phyloP scores from a whole-genome alignment of 2,329 filamentous ascomycete genomes.

The Rhinocladiella mackenziei region DNA sequence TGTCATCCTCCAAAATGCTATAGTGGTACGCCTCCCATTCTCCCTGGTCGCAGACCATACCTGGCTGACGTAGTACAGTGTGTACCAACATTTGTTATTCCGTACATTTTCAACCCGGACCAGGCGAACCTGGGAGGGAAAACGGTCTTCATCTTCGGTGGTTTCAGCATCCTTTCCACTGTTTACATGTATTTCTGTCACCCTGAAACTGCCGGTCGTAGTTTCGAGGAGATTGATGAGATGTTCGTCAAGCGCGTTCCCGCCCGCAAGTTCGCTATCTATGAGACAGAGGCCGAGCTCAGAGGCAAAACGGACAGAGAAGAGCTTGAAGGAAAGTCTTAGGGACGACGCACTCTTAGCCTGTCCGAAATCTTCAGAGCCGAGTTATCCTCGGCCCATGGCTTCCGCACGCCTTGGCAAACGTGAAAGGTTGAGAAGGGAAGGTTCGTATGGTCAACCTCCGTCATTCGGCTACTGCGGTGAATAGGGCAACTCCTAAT shows the following conservation, averaged over 20 bases:
- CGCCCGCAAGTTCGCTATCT: background rate
- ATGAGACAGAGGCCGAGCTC: too few species aligned
- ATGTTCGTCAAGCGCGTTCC: background rate
- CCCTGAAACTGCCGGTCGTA: slow-evolving; percentile 12
- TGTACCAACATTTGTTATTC: slow-evolving; percentile 40
- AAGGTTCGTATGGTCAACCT: too few species aligned
- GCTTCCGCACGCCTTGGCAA: too few species aligned
- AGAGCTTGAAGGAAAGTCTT: too few species aligned
- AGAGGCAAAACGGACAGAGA: too few species aligned
- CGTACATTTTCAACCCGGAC: slow-evolving; percentile 36
- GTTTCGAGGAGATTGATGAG: background rate
- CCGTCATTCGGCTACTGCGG: too few species aligned
- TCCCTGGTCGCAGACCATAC: background rate
- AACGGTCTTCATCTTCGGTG: slow-evolving; percentile 42
- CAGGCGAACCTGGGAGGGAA: slow-evolving; percentile 40
- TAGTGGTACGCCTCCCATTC: background rate
- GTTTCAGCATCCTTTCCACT: slow-evolving; percentile 28
- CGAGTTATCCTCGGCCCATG: too few species aligned
- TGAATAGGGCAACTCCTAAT: too few species aligned
- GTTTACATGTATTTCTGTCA: slow-evolving; percentile 35
- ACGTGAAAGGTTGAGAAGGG: too few species aligned
- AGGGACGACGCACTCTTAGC: too few species aligned
- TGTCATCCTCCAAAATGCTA: slow-evolving; percentile 2
- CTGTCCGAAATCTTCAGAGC: too few species aligned
- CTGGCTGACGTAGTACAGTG: too few species aligned